Base-by-base conservation (phyloP, 2,329 filamentous ascomycete genomes). In the Diplodia corticola region DNA sequence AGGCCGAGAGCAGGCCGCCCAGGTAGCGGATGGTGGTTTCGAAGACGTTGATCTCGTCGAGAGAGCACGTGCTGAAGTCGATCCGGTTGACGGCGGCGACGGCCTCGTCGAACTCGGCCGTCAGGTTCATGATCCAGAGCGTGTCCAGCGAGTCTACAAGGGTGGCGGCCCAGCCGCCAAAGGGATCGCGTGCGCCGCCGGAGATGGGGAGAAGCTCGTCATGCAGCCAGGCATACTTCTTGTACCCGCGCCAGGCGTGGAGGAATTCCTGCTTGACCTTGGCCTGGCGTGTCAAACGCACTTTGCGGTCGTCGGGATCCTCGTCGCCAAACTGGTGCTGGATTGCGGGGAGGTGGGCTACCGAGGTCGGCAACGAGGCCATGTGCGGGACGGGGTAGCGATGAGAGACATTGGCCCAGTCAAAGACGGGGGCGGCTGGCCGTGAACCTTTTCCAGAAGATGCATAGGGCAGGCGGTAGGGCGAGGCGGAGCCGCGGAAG, bases 141-240 rank as follows among this genome's bases (percentile, higher is more conserved):
- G 78, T 81, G 67, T 82, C 81, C 35, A 63, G 60, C 26, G 78
- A 77, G 68, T 82, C 80, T 13, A 83, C 79, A 28, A 83, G 67
- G 24, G 77, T 82, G 10, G 80, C 81, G 24, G 77, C 80, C 81
- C 81, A 83, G 37, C 81, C 81, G 5, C 81, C 81, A 68, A 82
- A 83, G 5, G 75, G 74, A 68, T 81, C 74, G n/a, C 73, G 72
- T 2, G 70, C 72, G 26, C 72, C 69, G 6, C 78, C 80, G 33
- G 74, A 75, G 2, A 82, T 68, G 4, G 81, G 81, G 33, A 71
- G 73, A 13, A 83, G 73, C 71, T 84, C 82, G 68, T 84, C 82
- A 59, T 78, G 73, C 68, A 77, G 75, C 81, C 81, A 84, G 10
- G 82, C 81, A 67, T 76, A 73, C 40, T 75, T 64, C 63, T 74